Conservation (phyloP, 228 moss, liverwort and hornwort genomes). For the Sphagnum magellanicum region DNA sequence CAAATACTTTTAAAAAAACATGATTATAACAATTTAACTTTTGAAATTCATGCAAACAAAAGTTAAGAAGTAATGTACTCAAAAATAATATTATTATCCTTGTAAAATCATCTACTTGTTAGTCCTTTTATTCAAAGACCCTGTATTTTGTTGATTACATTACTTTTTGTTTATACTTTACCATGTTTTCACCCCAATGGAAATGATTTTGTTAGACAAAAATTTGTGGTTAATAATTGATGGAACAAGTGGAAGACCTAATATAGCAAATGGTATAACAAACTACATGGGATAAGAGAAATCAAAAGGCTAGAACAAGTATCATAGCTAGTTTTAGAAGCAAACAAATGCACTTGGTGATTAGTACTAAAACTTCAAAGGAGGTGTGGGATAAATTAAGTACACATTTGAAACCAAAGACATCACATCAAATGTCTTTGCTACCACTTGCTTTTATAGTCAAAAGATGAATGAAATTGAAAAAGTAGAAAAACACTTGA, state of each 20-base stretch:
- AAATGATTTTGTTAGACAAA: slow-evolving; percentile 17
- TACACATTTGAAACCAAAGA: background rate
- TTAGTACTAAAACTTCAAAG: background rate
- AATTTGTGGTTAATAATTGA: background rate
- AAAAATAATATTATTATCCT: too few species aligned
- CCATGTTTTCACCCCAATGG: too few species aligned
- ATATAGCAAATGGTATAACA: background rate
- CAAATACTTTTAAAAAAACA: too few species aligned
- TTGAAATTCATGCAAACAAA: too few species aligned
- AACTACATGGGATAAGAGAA: background rate
- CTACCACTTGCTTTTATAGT: background rate
- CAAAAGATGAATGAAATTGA: slow-evolving; percentile 1
- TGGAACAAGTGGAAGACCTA: background rate
- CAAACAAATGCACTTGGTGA: background rate
- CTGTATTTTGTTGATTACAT: too few species aligned
- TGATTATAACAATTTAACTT: too few species aligned
- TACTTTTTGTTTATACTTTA: too few species aligned
- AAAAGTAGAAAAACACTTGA: background rate
- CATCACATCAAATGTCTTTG: background rate
- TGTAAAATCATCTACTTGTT: too few species aligned
- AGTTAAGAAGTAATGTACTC: too few species aligned
- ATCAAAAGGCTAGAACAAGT: background rate
- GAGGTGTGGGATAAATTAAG: background rate
- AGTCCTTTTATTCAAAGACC: too few species aligned
- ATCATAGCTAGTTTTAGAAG: background rate